Conservation (phyloP, 2,329 filamentous ascomycete genomes). For the Ophiostoma sp. region DNA sequence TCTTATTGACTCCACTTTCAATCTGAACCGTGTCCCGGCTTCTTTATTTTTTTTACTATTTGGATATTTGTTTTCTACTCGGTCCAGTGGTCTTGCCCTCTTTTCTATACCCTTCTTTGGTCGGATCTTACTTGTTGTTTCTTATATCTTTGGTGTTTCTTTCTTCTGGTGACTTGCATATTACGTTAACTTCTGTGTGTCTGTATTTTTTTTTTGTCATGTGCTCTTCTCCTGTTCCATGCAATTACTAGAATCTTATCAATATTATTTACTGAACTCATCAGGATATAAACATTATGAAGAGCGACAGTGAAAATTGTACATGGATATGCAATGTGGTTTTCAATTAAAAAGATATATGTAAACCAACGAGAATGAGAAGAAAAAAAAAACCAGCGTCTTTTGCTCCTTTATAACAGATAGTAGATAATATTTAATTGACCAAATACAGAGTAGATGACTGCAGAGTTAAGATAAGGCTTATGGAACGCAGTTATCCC, state of each 20-base stretch:
- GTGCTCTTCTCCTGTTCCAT: not conserved
- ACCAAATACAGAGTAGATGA: no score
- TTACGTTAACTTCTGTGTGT: no score
- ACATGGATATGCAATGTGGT: not conserved
- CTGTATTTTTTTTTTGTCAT: conserved; percentile 6
- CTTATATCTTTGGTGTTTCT: no score
- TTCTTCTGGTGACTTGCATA: no score
- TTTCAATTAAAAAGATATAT: not conserved
- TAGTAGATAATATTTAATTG: not conserved
- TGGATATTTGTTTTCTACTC: no score
- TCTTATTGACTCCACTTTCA: no score
- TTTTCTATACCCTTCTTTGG: no score
- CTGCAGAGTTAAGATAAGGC: not conserved
- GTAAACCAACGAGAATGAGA: not conserved
- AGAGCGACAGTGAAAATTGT: not conserved
- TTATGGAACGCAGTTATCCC: not conserved
- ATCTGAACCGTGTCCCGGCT: no score
- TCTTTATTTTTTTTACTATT: no score
- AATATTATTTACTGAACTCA: not conserved
- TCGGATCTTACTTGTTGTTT: no score
- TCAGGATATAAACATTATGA: no score
- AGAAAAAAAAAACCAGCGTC: not conserved
- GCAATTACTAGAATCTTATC: not conserved
- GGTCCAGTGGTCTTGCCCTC: no score
- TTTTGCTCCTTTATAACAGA: not conserved